These are phyloP conservation scores for Euclidium syriacum DNA, from an alignment of 345 rosid species.

Conservation along the genomic window DNA sequence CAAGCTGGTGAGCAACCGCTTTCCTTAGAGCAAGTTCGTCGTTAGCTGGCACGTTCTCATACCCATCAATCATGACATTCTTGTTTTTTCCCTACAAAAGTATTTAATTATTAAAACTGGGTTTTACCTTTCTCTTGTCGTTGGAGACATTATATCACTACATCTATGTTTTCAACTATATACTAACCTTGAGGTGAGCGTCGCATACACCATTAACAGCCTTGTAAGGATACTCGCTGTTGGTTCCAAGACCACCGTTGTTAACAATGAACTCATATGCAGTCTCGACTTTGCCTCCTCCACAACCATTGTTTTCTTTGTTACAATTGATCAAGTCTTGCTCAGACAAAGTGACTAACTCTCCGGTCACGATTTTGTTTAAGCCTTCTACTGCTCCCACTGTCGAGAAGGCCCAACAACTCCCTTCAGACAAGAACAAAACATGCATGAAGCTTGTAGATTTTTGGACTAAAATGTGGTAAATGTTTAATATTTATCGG, in stretches of 20 bases:
- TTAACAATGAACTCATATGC: conserved; percentile 47
- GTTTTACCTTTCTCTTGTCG: background rate
- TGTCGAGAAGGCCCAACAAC: conserved; percentile 93
- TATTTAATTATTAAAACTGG: conserved; percentile 6
- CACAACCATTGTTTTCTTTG: conserved; percentile 37
- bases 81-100: conserved; percentile 42
- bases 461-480: background rate
- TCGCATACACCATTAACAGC: conserved; percentile 24
- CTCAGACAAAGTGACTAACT: conserved; percentile 56
- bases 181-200: conserved; percentile 33
- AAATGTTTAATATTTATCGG: too few species aligned
- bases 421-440: conserved; percentile 37
- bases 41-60: conserved; percentile 49
- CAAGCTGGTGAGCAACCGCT: conserved; percentile 63
- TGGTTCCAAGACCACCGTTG: conserved; percentile 50
- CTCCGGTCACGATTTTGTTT: conserved; percentile 57
- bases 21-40: conserved; percentile 59
- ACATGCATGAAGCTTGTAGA: background rate
- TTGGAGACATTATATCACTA: background rate
- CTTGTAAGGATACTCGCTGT: conserved; percentile 49
- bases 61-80: conserved; percentile 58
- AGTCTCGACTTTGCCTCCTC: conserved; percentile 54
- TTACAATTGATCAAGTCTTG: conserved; percentile 80
- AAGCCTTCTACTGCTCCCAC: conserved; percentile 78
- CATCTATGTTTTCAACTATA: background rate